Evolutionary conservation across 148 eudicot genomes (phyloP), one percentile per base, ranked within the genome.

Genomic region (Rhododendron henanense): DNA sequence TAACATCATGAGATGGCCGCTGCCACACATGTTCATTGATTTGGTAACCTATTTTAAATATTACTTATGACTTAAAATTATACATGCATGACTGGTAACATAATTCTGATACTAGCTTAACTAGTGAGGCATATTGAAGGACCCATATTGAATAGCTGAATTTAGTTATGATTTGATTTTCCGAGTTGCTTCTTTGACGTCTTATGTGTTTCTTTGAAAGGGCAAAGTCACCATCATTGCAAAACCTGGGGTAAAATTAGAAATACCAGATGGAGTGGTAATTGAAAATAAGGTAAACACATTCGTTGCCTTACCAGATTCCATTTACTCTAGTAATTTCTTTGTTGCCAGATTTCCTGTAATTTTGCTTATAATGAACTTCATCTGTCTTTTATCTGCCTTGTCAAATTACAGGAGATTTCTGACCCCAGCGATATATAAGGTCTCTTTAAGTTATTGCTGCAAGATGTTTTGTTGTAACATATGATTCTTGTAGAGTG

Each of bases 241-340:
- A 73, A 88, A 77, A 87, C 87, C 86, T 4, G 91, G 90, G 75
- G 28, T 69, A 77, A 90, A 88, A 86, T 71, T 92, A 77, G 91
- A 87, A 83, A 89, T 90, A 73, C 94, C 94, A 51, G 92, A 89
- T 81, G 90, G 90, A 79, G 77, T 83, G 41, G 88, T 89, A 63
- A 84, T 92, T 79, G 89, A 87, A 81, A 87, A 92, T 78, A 91
- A 84, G 91, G 94, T 92, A 88, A 44, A 53, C 9, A 51, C 51
- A 19, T 25, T 79, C 18, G 0, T 15, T 31, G 55, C 77, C 33
- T 44, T 39, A 55, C 79, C 55, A 41, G 31, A 44, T 59, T n/a
- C 57, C 65, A 45, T 84, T 73, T 23, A 10, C 59, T 14, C 7
- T 2, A 3, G 44, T 31, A 25, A 37, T 51, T 33, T 31, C 28